These are phyloP conservation scores for Melanogaster broomeanus DNA, from an alignment of 768 basidiomycete genomes.

Conservation along the genomic window DNA sequence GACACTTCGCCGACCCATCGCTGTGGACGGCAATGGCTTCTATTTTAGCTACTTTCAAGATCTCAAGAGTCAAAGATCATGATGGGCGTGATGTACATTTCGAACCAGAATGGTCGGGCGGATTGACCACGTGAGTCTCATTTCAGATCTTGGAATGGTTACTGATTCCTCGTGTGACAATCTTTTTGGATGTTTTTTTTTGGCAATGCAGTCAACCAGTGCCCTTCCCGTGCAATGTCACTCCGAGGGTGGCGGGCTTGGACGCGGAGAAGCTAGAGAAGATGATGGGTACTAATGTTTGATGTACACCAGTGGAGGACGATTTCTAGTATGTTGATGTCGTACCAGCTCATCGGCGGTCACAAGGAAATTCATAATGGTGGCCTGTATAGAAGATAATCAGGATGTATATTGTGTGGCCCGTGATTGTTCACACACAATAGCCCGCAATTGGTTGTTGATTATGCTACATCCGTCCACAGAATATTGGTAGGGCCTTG, in stretches of 20 bases:
- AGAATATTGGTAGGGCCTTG: constrained; percentile 38
- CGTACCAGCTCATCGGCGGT: no score
- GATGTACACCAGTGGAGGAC: constrained; percentile 7
- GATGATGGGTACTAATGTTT: constrained; percentile 13
- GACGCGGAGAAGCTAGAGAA: not conserved
- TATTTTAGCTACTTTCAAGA: not conserved
- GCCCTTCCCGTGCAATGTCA: constrained; percentile 1
- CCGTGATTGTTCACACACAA: not conserved
- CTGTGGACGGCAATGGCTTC: not conserved
- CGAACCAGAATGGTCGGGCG: not conserved
- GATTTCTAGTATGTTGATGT: no score
- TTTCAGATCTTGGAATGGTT: not conserved
- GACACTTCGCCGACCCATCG: constrained; percentile 4
- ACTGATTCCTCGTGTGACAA: not conserved
- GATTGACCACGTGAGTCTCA: not conserved
- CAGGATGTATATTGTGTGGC: no score
- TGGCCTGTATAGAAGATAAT: no score
- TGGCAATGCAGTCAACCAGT: not conserved
- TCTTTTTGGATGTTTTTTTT: no score
- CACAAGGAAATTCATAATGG: no score
- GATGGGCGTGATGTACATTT: not conserved
- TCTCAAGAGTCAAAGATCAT: not conserved
- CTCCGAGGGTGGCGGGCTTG: not conserved
- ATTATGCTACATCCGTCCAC: constrained; percentile 34
- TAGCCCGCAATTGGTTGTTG: constrained; percentile 27